phyloP scores from a whole-genome alignment of 1,139 yeast genomes.

The Diutina catenulata region DNA sequence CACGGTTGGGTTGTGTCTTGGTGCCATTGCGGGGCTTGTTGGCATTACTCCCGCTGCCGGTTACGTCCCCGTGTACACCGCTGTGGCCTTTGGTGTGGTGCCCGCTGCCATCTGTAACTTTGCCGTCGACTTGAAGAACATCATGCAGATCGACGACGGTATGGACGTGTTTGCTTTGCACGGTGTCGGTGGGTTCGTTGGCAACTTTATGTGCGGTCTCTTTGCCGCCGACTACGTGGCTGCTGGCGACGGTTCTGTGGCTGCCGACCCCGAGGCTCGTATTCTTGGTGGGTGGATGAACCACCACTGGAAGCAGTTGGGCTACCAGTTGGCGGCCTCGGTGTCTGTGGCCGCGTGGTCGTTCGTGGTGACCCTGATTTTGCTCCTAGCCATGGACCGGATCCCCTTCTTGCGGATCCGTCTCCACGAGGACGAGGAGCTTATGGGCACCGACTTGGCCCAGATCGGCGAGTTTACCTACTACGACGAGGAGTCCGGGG shows the following conservation, averaged over 20 bases:
- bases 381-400: constrained; percentile 62
- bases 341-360: constrained; percentile 72
- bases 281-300: constrained; percentile 91
- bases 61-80: constrained; percentile 80
- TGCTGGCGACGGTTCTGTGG: constrained; percentile 52
- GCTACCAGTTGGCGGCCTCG: constrained; percentile 86
- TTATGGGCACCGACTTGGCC: constrained; percentile 76
- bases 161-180: constrained; percentile 90
- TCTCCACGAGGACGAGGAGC: constrained; percentile 82
- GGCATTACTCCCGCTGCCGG: constrained; percentile 98
- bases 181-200: constrained; percentile 87
- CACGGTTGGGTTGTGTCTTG: constrained; percentile 86
- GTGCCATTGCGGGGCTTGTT: constrained; percentile 88
- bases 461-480: constrained; percentile 83
- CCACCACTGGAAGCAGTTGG: constrained; percentile 81
- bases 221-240: constrained; percentile 92
- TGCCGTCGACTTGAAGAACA: constrained; percentile 68
- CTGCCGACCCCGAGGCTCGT: constrained; percentile 10
- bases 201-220: constrained; percentile 76
- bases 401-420: constrained; percentile 78
- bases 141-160: constrained; percentile 82
- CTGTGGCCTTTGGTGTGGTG: constrained; percentile 72
- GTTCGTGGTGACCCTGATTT: constrained; percentile 59
- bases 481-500: constrained; percentile 35
- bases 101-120: constrained; percentile 74